These are phyloP conservation scores for Penicillium antarcticum DNA, from an alignment of 495 filamentous ascomycete species.

Conservation along the genomic window DNA sequence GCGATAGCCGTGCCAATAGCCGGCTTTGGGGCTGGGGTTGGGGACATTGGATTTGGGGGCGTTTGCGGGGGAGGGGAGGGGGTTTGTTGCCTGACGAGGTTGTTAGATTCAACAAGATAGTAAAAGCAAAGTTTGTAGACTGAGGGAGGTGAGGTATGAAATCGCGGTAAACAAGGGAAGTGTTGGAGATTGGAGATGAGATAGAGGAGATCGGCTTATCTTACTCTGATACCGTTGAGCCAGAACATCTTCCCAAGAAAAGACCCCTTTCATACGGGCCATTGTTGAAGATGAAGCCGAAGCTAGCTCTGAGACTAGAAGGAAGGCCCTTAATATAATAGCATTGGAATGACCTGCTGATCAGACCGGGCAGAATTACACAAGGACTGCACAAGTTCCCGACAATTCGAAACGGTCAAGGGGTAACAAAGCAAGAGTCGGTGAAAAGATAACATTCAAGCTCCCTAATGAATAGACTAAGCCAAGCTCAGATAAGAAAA, in stretches of 20 bases:
- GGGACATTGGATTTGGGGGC: constrained; percentile 2
- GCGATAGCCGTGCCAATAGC: constrained; percentile 39
- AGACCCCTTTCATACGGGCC: constrained; percentile 42
- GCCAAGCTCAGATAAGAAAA: background rate
- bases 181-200: background rate
- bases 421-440: constrained; percentile 5
- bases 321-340: background rate
- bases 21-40: constrained; percentile 29
- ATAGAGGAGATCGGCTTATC: background rate
- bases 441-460: constrained; percentile 5
- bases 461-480: background rate
- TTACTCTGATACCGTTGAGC: constrained; percentile 45
- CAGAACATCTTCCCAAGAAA: constrained; percentile 48
- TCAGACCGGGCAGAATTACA: constrained; percentile 9
- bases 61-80: constrained; percentile 23
- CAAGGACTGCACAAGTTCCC: constrained; percentile 11
- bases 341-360: constrained; percentile 9
- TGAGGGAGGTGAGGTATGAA: background rate
- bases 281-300: constrained; percentile 14
- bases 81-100: constrained; percentile 36
- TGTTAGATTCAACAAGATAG: background rate
- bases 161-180: too few species aligned
- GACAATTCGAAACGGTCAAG: constrained; percentile 11
- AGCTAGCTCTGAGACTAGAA: background rate
- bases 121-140: background rate